phyloP scores from a whole-genome alignment of 768 basidiomycete species.

The Chalciporus sphaerocephalus region DNA sequence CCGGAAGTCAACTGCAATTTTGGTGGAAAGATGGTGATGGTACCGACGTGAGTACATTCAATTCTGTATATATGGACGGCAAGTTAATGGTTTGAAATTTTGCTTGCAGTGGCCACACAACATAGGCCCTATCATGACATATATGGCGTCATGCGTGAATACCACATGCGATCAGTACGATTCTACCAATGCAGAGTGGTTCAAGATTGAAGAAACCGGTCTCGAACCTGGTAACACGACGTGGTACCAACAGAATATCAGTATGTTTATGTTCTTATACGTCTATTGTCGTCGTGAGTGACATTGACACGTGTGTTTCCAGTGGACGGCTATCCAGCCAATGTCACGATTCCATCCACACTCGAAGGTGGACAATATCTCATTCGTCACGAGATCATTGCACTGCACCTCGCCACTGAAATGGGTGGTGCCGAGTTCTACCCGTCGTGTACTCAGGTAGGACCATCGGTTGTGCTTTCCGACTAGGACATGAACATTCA shows the following conservation, averaged over 20 bases:
- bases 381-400: conserved; percentile 76
- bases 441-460: conserved; percentile 56
- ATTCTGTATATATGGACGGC: neutral
- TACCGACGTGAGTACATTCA: conserved; percentile 28
- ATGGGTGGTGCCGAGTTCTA: conserved; percentile 76
- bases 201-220: conserved; percentile 63
- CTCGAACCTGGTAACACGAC: conserved; percentile 31
- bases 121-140: conserved; percentile 68
- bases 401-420: conserved; percentile 59
- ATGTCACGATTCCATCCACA: conserved; percentile 43
- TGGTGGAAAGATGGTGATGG: conserved; percentile 50
- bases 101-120: conserved; percentile 47
- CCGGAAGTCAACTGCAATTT: conserved; percentile 53
- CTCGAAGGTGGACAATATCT: conserved; percentile 69
- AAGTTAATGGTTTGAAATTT: neutral
- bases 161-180: conserved; percentile 59
- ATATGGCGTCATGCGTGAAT: conserved; percentile 61
- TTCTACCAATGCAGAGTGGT: conserved; percentile 58
- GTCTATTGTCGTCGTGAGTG: neutral
- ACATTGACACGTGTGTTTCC: neutral
- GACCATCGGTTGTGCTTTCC: conserved; percentile 1
- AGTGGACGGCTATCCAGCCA: conserved; percentile 42
- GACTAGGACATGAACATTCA: neutral
- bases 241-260: conserved; percentile 55
- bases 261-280: conserved; percentile 36